Evolutionary conservation across 2,329 filamentous ascomycete species (phyloP), one percentile per base, ranked within the genome.

Genomic region (Aspergillus japonicus): DNA sequence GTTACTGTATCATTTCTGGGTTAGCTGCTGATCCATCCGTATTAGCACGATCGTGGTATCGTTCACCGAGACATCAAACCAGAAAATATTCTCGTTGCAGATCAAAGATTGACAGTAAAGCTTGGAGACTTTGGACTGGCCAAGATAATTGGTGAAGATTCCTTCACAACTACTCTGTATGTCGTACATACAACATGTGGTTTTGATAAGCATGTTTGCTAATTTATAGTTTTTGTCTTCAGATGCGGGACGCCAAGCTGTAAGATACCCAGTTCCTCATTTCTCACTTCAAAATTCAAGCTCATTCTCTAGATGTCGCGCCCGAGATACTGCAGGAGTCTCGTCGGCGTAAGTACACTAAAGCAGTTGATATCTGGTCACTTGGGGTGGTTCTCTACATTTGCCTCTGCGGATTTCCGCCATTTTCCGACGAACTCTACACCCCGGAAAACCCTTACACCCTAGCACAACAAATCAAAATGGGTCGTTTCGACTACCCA

Each of bases 61-160:
- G 93, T 98, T 5, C 95, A 99, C 75, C 89, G 95, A 59, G 95
- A 99, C 69, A 97, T 99, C 78, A 98, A 97, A 76, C 94, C 93
- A 0, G 94, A 98, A 73, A 98, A 98, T 70, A 98, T 99, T 35
- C 80, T 99, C 8, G 80, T 99, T 39, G 87, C 89, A 5, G 92
- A 97, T 76, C 92, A 91, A 70, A 84, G 95, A 35, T 79, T 97
- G 29, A 88, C 88, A 60, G 89, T 96, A 64, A 99, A 99, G 78
- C 80, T 99, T 62, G 95, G 93, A 21, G 95, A 99, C 76, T 99
- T 99, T 76, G 95, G 95, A 50, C 83, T 99, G 42, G 94, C 95
- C 47, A 99, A 99, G 78, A 98, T 99, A 66, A 96, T 99, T 66
- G 96, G 96, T 63, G 95, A 99, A 74, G 92, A 97, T 73, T 97